Evolutionary conservation across 2,329 filamentous ascomycete species (phyloP).

Genomic region (Arthrocladium fulminans): DNA sequence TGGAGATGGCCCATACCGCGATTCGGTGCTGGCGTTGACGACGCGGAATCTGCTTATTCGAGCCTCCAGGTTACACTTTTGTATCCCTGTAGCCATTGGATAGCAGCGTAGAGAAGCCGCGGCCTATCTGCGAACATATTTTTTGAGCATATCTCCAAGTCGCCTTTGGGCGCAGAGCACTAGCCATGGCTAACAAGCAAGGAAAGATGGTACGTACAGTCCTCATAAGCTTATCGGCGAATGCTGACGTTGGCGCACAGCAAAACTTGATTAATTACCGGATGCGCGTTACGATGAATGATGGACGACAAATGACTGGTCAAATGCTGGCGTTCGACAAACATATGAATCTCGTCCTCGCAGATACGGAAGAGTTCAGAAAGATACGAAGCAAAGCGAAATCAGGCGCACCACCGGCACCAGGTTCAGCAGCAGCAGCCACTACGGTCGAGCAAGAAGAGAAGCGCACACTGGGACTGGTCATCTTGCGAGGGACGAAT

Average conservation of each 20-base stretch:
- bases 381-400: constrained; percentile 74
- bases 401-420: constrained; percentile 51
- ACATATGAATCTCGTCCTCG: constrained; percentile 99
- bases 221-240: neutral
- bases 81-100: constrained; percentile 19
- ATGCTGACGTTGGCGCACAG: constrained; percentile 38
- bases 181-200: constrained; percentile 78
- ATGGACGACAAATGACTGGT: constrained; percentile 91
- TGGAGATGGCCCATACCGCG: neutral
- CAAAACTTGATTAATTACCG: constrained; percentile 89
- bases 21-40: neutral
- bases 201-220: constrained; percentile 88
- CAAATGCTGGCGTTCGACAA: constrained; percentile 99
- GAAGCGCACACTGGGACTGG: constrained; percentile 91
- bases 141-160: constrained; percentile 26
- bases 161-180: constrained; percentile 38
- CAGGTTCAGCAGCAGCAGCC: constrained; percentile 51
- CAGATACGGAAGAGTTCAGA: constrained; percentile 96
- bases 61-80: constrained; percentile 13
- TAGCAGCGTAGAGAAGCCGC: constrained; percentile 18
- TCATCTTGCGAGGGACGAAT: constrained; percentile 87
- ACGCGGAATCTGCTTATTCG: constrained; percentile 14
- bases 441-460: constrained; percentile 70
- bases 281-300: constrained; percentile 92
- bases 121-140: constrained; percentile 16